A percentile compares a stretch with the other conserved stretches of the same genome.
These are phyloP conservation scores for Metschnikowia orientalis DNA, from an alignment of 805 yeast species.

Conservation along the genomic window DNA sequence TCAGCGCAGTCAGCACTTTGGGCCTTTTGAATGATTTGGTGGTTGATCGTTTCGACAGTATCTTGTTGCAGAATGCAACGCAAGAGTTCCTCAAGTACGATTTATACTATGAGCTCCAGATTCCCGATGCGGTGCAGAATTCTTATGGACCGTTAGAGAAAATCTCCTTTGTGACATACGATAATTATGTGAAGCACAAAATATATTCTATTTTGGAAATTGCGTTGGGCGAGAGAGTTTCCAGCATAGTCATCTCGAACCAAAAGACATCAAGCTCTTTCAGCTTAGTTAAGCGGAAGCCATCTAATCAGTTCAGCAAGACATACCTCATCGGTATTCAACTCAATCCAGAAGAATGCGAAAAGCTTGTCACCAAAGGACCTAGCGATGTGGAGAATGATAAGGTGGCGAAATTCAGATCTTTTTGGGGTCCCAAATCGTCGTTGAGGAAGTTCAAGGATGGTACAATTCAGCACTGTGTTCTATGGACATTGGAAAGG, in stretches of 20 bases:
- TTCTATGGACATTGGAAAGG: constrained; percentile 67
- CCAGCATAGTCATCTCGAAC: constrained; percentile 32
- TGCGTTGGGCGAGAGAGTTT: constrained; percentile 53
- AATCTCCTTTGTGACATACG: constrained; percentile 65
- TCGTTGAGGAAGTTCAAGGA: constrained; percentile 90
- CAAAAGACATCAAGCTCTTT: constrained; percentile 25
- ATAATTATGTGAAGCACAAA: constrained; percentile 59
- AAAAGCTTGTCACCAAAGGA: constrained; percentile 81
- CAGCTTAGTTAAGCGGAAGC: constrained; percentile 52
- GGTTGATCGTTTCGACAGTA: constrained; percentile 74
- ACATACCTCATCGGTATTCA: constrained; percentile 55
- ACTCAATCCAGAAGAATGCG: constrained; percentile 68
- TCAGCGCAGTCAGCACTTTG: constrained; percentile 66
- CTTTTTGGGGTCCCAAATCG: constrained; percentile 86
- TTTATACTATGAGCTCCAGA: constrained; percentile 50
- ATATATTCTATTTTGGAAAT: constrained; percentile 52
- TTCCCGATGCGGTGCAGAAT: constrained; percentile 36
- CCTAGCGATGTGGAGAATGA: constrained; percentile 58
- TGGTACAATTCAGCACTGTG: constrained; percentile 85
- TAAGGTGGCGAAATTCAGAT: constrained; percentile 56
- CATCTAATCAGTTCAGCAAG: constrained; percentile 29
- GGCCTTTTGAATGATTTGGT: constrained; percentile 70
- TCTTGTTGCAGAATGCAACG: constrained; percentile 62
- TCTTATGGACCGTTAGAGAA: constrained; percentile 67
- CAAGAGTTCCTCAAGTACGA: constrained; percentile 62